A percentile compares a stretch with the other conserved stretches of the same genome.
phyloP scores from a whole-genome alignment of 345 rosid genomes.

The Gossypium stocksii region DNA sequence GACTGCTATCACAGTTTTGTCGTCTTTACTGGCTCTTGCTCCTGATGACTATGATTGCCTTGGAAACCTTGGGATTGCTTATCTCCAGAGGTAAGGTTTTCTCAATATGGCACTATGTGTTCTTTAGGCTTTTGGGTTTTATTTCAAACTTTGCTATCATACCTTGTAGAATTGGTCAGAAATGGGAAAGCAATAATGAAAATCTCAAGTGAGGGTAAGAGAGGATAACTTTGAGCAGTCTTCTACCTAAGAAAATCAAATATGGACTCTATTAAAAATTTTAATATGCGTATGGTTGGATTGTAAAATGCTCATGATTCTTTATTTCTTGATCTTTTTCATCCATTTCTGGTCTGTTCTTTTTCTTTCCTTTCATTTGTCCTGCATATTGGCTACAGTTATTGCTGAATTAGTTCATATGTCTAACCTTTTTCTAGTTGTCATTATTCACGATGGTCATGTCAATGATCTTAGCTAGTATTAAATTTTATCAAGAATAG shows the following conservation, averaged over 20 bases:
- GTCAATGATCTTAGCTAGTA: not conserved
- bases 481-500: not conserved
- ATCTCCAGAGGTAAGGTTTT: constrained; percentile 65
- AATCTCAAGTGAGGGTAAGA: not conserved
- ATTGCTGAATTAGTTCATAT: not conserved
- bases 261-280: constrained; percentile 1
- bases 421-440: not conserved
- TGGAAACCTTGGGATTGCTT: constrained; percentile 87
- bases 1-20: constrained; percentile 79
- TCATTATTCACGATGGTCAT: not conserved
- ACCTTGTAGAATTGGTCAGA: not conserved
- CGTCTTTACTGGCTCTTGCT: constrained; percentile 54
- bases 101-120: not conserved
- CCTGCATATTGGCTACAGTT: not conserved
- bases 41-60: constrained; percentile 84
- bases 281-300: not conserved
- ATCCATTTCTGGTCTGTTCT: too few relatives aligned
- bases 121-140: not conserved
- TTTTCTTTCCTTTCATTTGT: not conserved
- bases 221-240: not conserved
- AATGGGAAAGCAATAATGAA: not conserved
- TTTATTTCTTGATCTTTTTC: not conserved
- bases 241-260: not conserved
- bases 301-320: not conserved
- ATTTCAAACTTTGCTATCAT: not conserved